Conservation (phyloP, 805 yeast species). For the Candida coquimbonensis region DNA sequence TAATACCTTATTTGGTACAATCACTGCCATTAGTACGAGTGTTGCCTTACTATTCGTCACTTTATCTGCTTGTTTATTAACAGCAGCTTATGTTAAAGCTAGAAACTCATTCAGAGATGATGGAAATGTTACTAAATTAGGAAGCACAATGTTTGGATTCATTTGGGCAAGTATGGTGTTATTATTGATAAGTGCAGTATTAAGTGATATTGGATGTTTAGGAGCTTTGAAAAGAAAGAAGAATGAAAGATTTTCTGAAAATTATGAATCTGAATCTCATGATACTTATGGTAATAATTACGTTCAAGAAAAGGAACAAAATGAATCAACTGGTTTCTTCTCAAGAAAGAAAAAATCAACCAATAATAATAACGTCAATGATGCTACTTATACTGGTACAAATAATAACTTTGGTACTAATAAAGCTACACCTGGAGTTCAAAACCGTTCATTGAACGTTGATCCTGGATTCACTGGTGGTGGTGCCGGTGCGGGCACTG, state of each 20-base stretch:
- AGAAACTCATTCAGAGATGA: slow-evolving; percentile 38
- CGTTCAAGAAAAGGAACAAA: slow-evolving; percentile 12
- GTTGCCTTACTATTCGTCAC: slow-evolving; percentile 38
- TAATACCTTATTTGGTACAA: slow-evolving; percentile 12
- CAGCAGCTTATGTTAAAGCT: slow-evolving; percentile 52
- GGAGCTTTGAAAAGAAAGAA: slow-evolving; percentile 5
- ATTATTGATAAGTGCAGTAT: slow-evolving; percentile 12
- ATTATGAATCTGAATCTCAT: slow-evolving; percentile 20
- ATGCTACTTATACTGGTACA: slow-evolving; percentile 9
- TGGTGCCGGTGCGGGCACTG: slow-evolving; percentile 2
- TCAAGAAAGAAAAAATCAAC: slow-evolving; percentile 6
- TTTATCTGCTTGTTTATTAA: slow-evolving; percentile 41
- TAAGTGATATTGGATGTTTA: slow-evolving; percentile 18
- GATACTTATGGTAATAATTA: slow-evolving; percentile 24
- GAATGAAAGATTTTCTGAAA: slow-evolving; percentile 13
- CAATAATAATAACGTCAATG: slow-evolving; percentile 4
- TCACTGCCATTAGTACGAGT: slow-evolving; percentile 17
- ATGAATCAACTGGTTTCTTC: slow-evolving; percentile 13
- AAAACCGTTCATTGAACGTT: not conserved
- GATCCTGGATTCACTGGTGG: not conserved
- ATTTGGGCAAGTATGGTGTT: slow-evolving; percentile 48
- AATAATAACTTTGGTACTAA: not conserved
- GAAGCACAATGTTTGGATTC: slow-evolving; percentile 48
- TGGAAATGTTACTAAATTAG: slow-evolving; percentile 37
- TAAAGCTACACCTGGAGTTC: not conserved